phyloP scores from a whole-genome alignment of 495 filamentous ascomycete species.

The Penicillium atrosanguineum region DNA sequence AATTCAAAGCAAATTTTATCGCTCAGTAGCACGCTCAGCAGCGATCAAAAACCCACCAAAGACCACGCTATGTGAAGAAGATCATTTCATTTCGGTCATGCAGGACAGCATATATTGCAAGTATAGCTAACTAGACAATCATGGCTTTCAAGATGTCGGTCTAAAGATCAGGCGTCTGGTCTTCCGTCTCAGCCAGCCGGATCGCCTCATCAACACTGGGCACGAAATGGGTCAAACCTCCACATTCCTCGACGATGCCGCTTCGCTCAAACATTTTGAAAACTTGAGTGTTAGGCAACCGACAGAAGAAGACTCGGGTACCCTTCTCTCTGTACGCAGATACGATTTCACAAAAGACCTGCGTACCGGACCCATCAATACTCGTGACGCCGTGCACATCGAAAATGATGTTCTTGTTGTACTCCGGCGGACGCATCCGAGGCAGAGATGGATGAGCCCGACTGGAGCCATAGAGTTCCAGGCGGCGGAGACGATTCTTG shows the following conservation, averaged over 20 bases:
- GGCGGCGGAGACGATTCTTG: conserved; percentile 73
- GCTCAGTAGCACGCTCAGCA: conserved; percentile 7
- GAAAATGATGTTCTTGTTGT: conserved; percentile 89
- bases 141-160: not conserved
- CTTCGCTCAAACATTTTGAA: conserved; percentile 71
- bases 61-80: not conserved
- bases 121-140: not conserved
- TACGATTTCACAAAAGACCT: conserved; percentile 90
- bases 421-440: conserved; percentile 63
- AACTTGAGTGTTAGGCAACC: conserved; percentile 66
- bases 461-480: conserved; percentile 87
- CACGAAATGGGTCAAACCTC: conserved; percentile 76
- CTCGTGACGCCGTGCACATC: conserved; percentile 93
- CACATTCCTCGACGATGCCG: conserved; percentile 78
- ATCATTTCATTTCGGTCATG: not conserved
- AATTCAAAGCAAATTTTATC: conserved; percentile 1
- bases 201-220: conserved; percentile 80
- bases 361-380: conserved; percentile 88
- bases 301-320: conserved; percentile 84
- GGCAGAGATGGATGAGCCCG: conserved; percentile 84
- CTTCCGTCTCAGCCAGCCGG: conserved; percentile 69
- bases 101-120: not conserved
- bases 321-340: conserved; percentile 66
- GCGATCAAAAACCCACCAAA: not conserved
- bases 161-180: conserved; percentile 21